Conservation (phyloP, 139 green algal species). For the Volvox reticuliferus region DNA sequence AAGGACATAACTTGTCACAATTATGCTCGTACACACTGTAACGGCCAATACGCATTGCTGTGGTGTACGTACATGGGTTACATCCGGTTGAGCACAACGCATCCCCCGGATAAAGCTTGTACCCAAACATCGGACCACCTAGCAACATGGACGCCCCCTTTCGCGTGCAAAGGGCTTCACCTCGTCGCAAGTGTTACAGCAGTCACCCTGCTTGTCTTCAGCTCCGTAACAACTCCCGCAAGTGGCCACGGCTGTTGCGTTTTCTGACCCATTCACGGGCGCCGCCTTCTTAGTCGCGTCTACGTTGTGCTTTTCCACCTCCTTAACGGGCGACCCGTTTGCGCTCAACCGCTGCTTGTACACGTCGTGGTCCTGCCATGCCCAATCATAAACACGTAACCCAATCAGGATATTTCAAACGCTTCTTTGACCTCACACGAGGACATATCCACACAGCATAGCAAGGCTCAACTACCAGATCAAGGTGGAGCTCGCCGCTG, state of each 20-base stretch:
- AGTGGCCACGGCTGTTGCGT: background rate
- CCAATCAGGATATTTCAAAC: background rate
- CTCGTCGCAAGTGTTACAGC: slow-evolving; percentile 96
- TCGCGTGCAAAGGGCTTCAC: slow-evolving; percentile 56
- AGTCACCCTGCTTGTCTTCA: slow-evolving; percentile 77
- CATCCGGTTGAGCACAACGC: too few species aligned
- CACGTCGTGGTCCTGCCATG: slow-evolving; percentile 84
- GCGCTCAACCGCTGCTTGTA: slow-evolving; percentile 81
- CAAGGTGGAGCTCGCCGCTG: slow-evolving; percentile 93
- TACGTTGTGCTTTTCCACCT: slow-evolving; percentile 77
- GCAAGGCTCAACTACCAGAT: slow-evolving; percentile 77
- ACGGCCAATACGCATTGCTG: too few species aligned
- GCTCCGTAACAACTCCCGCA: slow-evolving; percentile 97
- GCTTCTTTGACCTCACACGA: too few species aligned
- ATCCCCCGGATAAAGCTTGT: too few species aligned
- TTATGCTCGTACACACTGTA: too few species aligned
- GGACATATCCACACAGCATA: background rate
- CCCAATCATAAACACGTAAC: background rate
- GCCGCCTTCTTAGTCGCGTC: slow-evolving; percentile 54
- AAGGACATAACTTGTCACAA: too few species aligned
- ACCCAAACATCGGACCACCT: background rate
- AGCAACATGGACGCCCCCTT: background rate
- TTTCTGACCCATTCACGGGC: slow-evolving; percentile 14
- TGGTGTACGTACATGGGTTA: too few species aligned
- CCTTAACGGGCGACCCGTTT: slow-evolving; percentile 70